These are phyloP conservation scores for Petunia hybrid DNA, from an alignment of 305 asterid species.

Conservation along the genomic window DNA sequence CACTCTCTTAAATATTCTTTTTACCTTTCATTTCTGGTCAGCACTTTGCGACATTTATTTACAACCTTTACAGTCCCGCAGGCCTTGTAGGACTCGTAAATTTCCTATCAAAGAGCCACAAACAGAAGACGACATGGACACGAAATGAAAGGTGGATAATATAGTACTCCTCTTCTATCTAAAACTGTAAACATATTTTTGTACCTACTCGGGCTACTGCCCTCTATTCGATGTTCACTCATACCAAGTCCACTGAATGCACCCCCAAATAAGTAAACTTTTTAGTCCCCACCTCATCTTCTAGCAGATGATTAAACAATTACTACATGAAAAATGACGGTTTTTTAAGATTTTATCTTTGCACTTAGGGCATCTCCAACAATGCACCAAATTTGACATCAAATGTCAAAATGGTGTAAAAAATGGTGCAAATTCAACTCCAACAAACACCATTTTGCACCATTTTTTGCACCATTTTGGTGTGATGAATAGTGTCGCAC, in stretches of 20 bases:
- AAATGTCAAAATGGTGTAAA: too few species aligned
- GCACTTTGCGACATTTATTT: neutral
- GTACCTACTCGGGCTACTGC: neutral
- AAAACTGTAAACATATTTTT: neutral
- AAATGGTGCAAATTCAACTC: too few species aligned
- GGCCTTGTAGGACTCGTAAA: neutral
- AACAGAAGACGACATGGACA: neutral
- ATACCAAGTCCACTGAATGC: neutral
- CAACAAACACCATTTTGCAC: too few species aligned
- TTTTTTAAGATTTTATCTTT: too few species aligned
- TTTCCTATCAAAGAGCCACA: neutral
- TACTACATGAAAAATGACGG: too few species aligned
- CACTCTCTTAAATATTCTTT: too few species aligned
- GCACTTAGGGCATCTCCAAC: too few species aligned
- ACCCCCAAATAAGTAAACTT: neutral
- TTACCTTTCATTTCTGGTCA: neutral
- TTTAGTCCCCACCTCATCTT: neutral
- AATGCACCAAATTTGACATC: too few species aligned
- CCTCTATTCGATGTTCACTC: neutral
- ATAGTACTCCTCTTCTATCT: neutral
- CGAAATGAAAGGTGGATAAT: slow-evolving; percentile 19
- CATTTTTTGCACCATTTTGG: too few species aligned
- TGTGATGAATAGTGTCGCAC: too few species aligned
- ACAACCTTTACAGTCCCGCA: neutral
- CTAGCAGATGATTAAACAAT: too few species aligned